A percentile compares a stretch with the other conserved stretches of the same genome.
phyloP scores from a whole-genome alignment of 441 rosid genomes.

The Euphorbia corollata region DNA sequence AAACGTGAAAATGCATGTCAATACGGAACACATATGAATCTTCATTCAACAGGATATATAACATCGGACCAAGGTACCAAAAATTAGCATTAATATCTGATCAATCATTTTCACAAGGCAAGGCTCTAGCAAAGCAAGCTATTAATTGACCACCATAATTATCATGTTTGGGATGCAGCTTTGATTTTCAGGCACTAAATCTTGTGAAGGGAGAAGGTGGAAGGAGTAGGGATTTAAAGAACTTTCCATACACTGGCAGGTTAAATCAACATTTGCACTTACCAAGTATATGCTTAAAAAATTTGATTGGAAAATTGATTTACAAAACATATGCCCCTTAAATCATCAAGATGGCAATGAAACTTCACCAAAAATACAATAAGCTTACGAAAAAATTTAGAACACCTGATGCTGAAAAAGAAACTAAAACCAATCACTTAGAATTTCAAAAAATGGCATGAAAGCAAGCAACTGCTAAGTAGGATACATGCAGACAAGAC shows the following conservation, averaged over 20 bases:
- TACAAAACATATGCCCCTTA: background rate
- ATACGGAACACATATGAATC: background rate
- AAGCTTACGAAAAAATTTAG: background rate
- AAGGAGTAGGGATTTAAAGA: background rate
- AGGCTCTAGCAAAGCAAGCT: background rate
- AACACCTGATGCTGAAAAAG: background rate
- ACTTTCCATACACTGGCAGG: background rate
- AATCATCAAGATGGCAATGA: background rate
- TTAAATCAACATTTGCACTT: background rate
- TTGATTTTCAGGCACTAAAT: background rate
- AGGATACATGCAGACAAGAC: background rate
- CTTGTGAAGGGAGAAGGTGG: background rate
- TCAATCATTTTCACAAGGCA: background rate
- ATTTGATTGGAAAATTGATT: background rate
- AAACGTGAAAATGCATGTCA: background rate
- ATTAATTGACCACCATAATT: background rate
- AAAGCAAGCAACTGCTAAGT: background rate
- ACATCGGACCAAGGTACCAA: background rate
- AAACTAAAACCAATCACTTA: background rate
- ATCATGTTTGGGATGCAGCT: background rate
- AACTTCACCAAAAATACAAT: background rate
- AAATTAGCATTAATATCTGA: background rate
- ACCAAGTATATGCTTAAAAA: background rate
- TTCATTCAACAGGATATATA: constrained; percentile 1
- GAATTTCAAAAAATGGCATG: background rate